These are phyloP conservation scores for Biscutella laevigata DNA, from an alignment of 441 rosid genomes.

Conservation along the genomic window DNA sequence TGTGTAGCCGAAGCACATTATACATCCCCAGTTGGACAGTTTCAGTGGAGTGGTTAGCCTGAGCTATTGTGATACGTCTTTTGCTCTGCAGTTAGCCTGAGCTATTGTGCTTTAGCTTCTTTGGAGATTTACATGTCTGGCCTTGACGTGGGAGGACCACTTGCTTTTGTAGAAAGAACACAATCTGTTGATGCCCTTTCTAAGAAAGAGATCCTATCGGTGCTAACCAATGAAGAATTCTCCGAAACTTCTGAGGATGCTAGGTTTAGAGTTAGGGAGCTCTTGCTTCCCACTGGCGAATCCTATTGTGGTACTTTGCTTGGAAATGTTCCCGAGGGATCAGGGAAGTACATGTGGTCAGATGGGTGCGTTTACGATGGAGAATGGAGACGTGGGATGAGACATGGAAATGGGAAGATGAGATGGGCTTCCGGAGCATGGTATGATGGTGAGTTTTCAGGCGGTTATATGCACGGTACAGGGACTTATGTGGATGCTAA, in stretches of 20 bases:
- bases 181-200: conserved; percentile 51
- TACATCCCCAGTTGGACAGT: conserved; percentile 8
- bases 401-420: conserved; percentile 71
- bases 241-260: conserved; percentile 40
- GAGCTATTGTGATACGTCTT: too few relatives aligned
- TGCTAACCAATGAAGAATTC: conserved; percentile 46
- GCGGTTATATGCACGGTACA: conserved; percentile 80
- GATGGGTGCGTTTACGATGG: conserved; percentile 73
- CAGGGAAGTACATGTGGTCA: conserved; percentile 76
- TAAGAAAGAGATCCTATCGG: conserved; percentile 34
- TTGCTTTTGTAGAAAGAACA: conserved; percentile 58
- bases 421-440: conserved; percentile 67
- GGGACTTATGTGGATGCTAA: conserved; percentile 53
- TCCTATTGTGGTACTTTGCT: conserved; percentile 69
- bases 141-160: conserved; percentile 42
- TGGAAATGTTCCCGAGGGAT: conserved; percentile 68
- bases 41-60: too few relatives aligned
- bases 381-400: conserved; percentile 90
- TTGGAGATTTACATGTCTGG: conserved; percentile 85
- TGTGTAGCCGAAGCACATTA: conserved; percentile 16
- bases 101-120: conserved; percentile 30
- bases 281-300: conserved; percentile 57
- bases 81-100: conserved; percentile 22
- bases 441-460: conserved; percentile 84
- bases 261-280: conserved; percentile 56